Evolutionary conservation across 805 yeast species (phyloP).

Genomic region (Lipomyces anomalus): DNA sequence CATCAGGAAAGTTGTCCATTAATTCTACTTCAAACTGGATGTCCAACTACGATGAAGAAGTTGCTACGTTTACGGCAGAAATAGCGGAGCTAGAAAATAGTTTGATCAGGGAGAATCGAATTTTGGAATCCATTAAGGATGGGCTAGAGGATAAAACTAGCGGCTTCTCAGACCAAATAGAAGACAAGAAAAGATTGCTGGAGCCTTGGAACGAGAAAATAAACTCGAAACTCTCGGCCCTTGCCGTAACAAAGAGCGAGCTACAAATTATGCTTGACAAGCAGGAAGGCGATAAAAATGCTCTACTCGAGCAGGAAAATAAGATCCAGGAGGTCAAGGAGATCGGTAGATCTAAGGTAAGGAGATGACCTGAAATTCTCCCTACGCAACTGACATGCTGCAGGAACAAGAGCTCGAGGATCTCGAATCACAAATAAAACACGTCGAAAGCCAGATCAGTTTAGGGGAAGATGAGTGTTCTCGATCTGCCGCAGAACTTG

Average conservation of each 20-base stretch:
- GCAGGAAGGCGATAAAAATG: slow-evolving; percentile 40
- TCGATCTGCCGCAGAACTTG: slow-evolving; percentile 45
- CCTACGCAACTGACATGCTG: too few species aligned
- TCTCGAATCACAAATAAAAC: slow-evolving; percentile 46
- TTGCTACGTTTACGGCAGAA: slow-evolving; percentile 42
- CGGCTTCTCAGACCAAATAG: slow-evolving; percentile 59
- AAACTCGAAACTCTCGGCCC: slow-evolving; percentile 55
- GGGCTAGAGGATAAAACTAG: slow-evolving; percentile 71
- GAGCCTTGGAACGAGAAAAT: slow-evolving; percentile 80
- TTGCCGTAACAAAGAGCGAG: slow-evolving; percentile 59
- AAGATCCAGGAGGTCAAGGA: slow-evolving; percentile 43
- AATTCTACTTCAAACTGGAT: slow-evolving; percentile 45
- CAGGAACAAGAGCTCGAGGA: slow-evolving; percentile 41
- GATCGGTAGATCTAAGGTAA: slow-evolving; percentile 42
- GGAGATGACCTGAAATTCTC: too few species aligned
- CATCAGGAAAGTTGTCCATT: slow-evolving; percentile 43
- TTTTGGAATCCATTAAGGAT: slow-evolving; percentile 57
- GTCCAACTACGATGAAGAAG: slow-evolving; percentile 42
- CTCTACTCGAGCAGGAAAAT: slow-evolving; percentile 41
- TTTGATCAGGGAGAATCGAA: slow-evolving; percentile 48
- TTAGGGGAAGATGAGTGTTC: slow-evolving; percentile 55
- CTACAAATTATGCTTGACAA: slow-evolving; percentile 54
- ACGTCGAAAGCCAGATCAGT: slow-evolving; percentile 48
- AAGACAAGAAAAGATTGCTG: slow-evolving; percentile 52
- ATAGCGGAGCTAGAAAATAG: slow-evolving; percentile 41